Percentiles rank a stretch among this genome's conserved stretches.
Conservation (phyloP, 2,329 filamentous ascomycete genomes). For the Sporothrix inflata region DNA sequence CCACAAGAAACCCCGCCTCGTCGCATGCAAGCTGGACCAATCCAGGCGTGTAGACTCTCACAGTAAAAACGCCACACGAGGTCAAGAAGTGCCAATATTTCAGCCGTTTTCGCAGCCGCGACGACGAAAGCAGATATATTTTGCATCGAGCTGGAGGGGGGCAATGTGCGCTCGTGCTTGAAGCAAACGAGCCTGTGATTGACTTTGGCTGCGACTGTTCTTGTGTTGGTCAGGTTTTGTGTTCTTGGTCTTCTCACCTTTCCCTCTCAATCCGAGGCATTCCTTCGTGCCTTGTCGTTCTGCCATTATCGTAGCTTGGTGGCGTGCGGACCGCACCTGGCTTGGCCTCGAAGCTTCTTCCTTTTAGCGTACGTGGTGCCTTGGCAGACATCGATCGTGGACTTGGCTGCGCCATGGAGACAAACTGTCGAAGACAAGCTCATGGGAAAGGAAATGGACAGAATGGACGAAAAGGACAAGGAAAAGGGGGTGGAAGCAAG, state of each 20-base stretch:
- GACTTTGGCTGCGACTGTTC: background rate
- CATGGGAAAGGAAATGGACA: background rate
- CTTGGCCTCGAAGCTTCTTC: background rate
- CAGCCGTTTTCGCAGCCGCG: background rate
- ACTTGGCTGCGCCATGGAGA: background rate
- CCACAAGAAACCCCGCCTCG: background rate
- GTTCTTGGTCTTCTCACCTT: background rate
- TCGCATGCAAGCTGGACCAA: background rate
- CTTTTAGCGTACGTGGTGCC: background rate
- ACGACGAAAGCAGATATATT: background rate
- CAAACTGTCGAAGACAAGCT: background rate
- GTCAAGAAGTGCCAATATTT: background rate
- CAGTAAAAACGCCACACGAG: conserved; percentile 15
- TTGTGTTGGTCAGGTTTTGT: background rate
- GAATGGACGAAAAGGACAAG: too few species aligned
- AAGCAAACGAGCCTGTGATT: background rate
- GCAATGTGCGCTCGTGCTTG: background rate
- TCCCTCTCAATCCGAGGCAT: background rate
- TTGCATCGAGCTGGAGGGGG: background rate
- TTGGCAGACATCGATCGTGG: background rate
- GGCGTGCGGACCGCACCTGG: background rate
- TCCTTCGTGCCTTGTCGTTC: too few species aligned
- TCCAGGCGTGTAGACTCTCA: background rate
- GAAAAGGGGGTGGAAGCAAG: background rate
- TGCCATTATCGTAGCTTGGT: conserved; percentile 2